Evolutionary conservation across 2,329 filamentous ascomycete species (phyloP), one percentile per base, ranked within the genome.

Genomic region (Nectriaceae sp.): DNA sequence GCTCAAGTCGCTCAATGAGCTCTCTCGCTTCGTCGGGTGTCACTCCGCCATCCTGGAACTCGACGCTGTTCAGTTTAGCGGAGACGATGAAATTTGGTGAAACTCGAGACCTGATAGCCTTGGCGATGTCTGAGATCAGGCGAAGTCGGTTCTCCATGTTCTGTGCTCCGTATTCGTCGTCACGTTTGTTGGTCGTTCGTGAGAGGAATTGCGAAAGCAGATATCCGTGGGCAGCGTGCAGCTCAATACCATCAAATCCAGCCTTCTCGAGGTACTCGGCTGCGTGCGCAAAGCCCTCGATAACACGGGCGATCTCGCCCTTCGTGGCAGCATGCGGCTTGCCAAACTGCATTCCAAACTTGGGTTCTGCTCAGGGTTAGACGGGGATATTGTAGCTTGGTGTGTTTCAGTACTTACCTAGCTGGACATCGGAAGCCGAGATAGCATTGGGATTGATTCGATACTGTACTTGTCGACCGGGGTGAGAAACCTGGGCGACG

Each of bases 231-330:
- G 75, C 77, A 20, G 66, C 74, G 56, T 80, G 76, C 20, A 79
- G 63, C 60, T 75, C 55, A 36, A 77, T 65, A n/a, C 75, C 74
- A 47, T 77, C 70, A 40, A 73, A 87, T 8, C 83, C 83, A 1
- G 80, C 81, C 62, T 79, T 79, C 45, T 85, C 75, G 3, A 80
- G 69, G 56, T 78, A 85, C 57, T 80, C 77, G 0, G 82, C 82
- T 0, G 80, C 75, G 57, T 85, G 76, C 0, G 78, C 79, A 56
- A 83, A 87, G n/a, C 75, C 75, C 22, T 80, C 72, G 24, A 83
- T 72, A 33, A 87, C 61, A 16, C 68, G 61, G 29, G 70, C 60
- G 56, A 87, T 82, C 41, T 84, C 80, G n/a, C 73, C 71, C n/a
- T 75, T 65, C 1, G 74, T 77, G 11, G 77, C 78, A 3, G 75